Base-by-base conservation (phyloP, 352 stramenopile genomes). In the Globisporangium viniferum region DNA sequence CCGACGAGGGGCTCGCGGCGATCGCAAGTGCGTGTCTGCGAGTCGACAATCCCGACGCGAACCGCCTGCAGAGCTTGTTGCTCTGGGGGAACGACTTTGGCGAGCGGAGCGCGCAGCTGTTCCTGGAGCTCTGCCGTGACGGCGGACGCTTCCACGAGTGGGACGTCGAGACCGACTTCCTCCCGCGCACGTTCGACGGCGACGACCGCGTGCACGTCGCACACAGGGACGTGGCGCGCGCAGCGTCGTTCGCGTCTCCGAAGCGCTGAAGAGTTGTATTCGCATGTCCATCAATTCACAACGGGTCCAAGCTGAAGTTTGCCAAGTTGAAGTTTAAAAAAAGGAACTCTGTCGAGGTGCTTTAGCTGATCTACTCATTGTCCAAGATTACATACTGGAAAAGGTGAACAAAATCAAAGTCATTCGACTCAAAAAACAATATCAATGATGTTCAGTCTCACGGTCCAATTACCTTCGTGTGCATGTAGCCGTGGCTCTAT, bases 51-150 rank as follows among this genome's bases (percentile, higher is more conserved):
- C 41, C 68, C 0, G 67, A 76, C 12, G 62, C 36, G 3, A 77
- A 66, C 31, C 69, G 48, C 31, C 71, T 93, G 9, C 59, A 65
- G 39, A 82, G 66, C 31, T 67, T 93, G 49, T 53, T 91, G 35
- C 73, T 93, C 8, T 93, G 81, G 82, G 85, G 78, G 9, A 93
- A 93, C 68, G 76, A 88, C 65, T 93, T 91, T 69, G 82, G 83
- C 22, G 54, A 61, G 7, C 61, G 63, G 29, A 74, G 80, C 2
- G 73, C 76, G 5, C 55, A 36, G 24, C 55, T 82, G 1, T 79
- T 91, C 58, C 24, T 80, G 12, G 73, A 87, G 51, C 69, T 93
- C 18, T 80, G 73, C 39, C 9, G 6, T 2, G 44, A 24, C 44
- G 59, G 66, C 8, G 75, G 73, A 6, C 71, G 73, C 6, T 85